These are phyloP conservation scores for Saitozyma podzolica DNA, from an alignment of 768 basidiomycete species.

Conservation along the genomic window DNA sequence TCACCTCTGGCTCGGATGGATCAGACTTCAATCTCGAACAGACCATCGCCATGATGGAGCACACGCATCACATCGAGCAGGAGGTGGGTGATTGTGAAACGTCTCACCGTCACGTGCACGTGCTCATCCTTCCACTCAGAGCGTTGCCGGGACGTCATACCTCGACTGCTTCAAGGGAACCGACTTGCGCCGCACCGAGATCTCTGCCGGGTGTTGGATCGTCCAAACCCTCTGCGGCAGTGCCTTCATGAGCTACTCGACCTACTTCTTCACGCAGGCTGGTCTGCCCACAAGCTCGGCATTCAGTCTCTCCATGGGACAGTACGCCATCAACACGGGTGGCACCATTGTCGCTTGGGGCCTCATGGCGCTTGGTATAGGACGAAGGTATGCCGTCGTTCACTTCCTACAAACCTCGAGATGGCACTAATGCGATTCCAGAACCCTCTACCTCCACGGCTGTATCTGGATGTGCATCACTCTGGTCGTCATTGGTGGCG, in stretches of 20 bases:
- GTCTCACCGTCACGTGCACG: too few relatives aligned
- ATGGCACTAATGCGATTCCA: not conserved
- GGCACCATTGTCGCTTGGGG: constrained; percentile 40
- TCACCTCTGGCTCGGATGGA: constrained; percentile 15
- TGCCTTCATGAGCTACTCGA: constrained; percentile 11
- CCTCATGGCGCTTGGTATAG: constrained; percentile 37
- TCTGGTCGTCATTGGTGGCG: constrained; percentile 20
- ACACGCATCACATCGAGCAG: constrained; percentile 52
- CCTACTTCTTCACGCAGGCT: constrained; percentile 45
- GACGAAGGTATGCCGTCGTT: constrained; percentile 10
- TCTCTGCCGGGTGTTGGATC: constrained; percentile 55
- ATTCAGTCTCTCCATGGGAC: constrained; percentile 39
- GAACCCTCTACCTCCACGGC: not conserved
- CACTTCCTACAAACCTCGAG: not conserved
- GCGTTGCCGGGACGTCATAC: constrained; percentile 38
- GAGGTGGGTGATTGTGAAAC: constrained; percentile 32
- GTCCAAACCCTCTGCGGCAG: constrained; percentile 32
- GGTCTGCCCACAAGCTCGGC: constrained; percentile 28
- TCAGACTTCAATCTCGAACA: constrained; percentile 37
- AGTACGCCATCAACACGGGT: constrained; percentile 42
- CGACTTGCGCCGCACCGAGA: constrained; percentile 49
- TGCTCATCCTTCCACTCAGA: too few relatives aligned
- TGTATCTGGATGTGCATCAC: too few relatives aligned
- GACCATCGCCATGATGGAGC: constrained; percentile 50
- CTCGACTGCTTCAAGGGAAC: constrained; percentile 52